Base-by-base conservation (phyloP, 2,329 filamentous ascomycete species). In the Fusarium gaditjirri region DNA sequence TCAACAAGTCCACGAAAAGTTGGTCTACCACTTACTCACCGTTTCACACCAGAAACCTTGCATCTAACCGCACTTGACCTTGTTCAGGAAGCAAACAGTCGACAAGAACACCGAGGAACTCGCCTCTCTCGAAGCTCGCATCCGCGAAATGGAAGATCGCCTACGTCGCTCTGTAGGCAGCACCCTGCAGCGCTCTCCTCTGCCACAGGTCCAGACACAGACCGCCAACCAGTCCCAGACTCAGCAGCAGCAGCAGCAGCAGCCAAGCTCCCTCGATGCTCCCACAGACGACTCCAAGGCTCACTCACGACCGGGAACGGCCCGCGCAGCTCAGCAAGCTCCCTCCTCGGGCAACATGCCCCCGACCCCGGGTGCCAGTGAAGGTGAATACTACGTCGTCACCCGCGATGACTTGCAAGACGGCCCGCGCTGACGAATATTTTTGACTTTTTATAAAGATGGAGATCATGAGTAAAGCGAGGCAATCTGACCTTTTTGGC, bases 71-170 rank as follows among this genome's bases (percentile, higher is more conserved):
- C 74, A 72, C 63, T 75, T 72, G 61, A 65, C 47, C 46, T 10
- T 16, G 36, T 71, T 80, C 38, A 97, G 94, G 83, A 96, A 96
- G 84, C 90, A 94, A 79, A 88, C 89, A 67, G 91, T 98, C 79
- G 88, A 87, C 72, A 89, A 88, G 57, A 93, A 94, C 80, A 90
- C 89, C 61, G 89, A 90, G 71, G 94, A 98, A 82, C 91, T 98
- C 74, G 92, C 97, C 82, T 90, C 91, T 62, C 91, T 98, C 77
- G 94, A 98, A 83, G 90, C 90, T 57, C 91, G 91, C 75, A 90
- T 98, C 76, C 92, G 90, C 76, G 94, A 94, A 78, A 94, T 96
- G 83, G 95, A 98, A 83, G 88, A 92, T 75, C 92, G 92, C 47
- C 87, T 98, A 58, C 89, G 84, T 75, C 77, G 76, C 67, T 81